Evolutionary conservation across 2,329 filamentous ascomycete species (phyloP).

Genomic region (Aureobasidium lini): DNA sequence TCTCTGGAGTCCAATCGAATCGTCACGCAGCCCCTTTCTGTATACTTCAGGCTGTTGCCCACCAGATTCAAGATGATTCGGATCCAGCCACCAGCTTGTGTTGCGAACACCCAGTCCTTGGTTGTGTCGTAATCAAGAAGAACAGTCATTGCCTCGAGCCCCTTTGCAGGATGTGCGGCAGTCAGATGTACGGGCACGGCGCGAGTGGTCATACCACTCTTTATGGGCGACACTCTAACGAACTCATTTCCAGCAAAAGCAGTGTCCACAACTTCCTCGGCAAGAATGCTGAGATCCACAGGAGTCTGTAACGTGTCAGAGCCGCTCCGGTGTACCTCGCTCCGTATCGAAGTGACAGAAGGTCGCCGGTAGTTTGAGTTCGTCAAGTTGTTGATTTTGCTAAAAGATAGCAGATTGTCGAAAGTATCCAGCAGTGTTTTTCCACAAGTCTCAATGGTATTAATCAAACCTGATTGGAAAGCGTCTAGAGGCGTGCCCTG

Average conservation of each 20-base stretch:
- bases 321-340: not conserved
- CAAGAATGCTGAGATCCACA: constrained; percentile 39
- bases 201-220: constrained; percentile 6
- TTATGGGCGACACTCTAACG: constrained; percentile 23
- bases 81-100: constrained; percentile 29
- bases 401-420: constrained; percentile 31
- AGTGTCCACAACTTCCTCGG: constrained; percentile 50
- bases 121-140: constrained; percentile 17
- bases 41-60: constrained; percentile 19
- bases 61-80: constrained; percentile 18
- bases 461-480: constrained; percentile 37
- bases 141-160: constrained; percentile 1
- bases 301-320: not conserved
- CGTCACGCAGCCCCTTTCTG: constrained; percentile 13
- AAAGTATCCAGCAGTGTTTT: constrained; percentile 30
- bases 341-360: not conserved
- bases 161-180: not conserved
- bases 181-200: not conserved
- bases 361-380: not conserved
- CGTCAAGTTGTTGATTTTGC: constrained; percentile 32
- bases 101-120: constrained; percentile 37
- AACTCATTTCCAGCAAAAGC: constrained; percentile 26
- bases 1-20: constrained; percentile 18
- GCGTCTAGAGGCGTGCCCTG: constrained; percentile 34
- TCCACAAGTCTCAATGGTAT: constrained; percentile 33